phyloP scores from a whole-genome alignment of 768 basidiomycete species.

The Tulasnella sp. region DNA sequence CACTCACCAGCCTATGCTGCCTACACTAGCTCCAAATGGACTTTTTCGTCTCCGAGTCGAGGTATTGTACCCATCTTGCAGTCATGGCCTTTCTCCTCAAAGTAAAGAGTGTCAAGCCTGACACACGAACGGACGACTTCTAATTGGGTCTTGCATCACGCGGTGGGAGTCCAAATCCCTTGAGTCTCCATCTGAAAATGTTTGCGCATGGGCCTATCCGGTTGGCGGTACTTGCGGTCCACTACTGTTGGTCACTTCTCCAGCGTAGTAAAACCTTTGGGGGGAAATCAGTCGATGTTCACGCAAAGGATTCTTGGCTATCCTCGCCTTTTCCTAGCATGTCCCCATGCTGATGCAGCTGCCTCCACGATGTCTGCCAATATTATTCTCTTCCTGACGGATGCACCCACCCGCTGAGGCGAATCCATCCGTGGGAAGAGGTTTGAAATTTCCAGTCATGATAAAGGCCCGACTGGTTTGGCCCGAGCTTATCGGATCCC shows the following conservation, averaged over 20 bases:
- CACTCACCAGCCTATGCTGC: too few species aligned
- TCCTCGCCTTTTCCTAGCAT: not conserved
- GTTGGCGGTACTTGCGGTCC: not conserved
- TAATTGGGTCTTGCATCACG: too few species aligned
- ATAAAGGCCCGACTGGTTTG: not conserved
- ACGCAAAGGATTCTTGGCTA: not conserved
- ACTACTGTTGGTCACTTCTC: not conserved
- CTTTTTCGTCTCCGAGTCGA: too few species aligned
- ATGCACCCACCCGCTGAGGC: not conserved
- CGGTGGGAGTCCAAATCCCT: too few species aligned
- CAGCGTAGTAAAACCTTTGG: slow-evolving; percentile 5
- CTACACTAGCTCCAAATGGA: too few species aligned
- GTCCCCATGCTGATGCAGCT: not conserved
- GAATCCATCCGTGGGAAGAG: not conserved
- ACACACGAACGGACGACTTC: too few species aligned
- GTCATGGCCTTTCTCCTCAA: too few species aligned
- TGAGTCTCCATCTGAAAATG: not conserved
- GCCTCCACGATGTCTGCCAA: slow-evolving; percentile 1
- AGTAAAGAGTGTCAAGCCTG: too few species aligned
- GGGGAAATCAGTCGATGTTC: too few species aligned
- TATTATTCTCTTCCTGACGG: not conserved
- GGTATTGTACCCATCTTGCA: too few species aligned
- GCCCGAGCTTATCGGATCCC: slow-evolving; percentile 1
- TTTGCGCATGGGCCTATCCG: not conserved
- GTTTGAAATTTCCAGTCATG: slow-evolving; percentile 1